Percentiles rank a stretch among this genome's conserved stretches.
These are phyloP conservation scores for Alternaria sp. DNA, from an alignment of 2,329 filamentous ascomycete genomes.

Conservation along the genomic window DNA sequence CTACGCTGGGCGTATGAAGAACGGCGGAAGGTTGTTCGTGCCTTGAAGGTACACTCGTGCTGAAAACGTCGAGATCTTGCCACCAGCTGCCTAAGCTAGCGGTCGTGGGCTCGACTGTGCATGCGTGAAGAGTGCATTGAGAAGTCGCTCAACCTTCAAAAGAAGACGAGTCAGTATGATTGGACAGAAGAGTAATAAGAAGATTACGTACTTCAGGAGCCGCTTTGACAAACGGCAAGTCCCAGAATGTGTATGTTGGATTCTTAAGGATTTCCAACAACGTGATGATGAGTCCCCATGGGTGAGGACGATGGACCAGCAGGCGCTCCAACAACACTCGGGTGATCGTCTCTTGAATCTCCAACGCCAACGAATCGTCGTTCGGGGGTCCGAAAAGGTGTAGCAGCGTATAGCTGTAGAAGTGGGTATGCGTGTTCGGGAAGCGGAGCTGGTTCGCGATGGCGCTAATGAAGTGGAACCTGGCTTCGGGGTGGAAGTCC, in stretches of 20 bases:
- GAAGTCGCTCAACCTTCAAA: conserved; percentile 53
- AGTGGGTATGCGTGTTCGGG: conserved; percentile 88
- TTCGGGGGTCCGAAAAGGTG: conserved; percentile 72
- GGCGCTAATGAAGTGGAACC: conserved; percentile 83
- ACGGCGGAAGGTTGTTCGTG: conserved; percentile 32
- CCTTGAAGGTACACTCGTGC: conserved; percentile 19
- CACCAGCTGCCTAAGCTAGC: conserved; percentile 31
- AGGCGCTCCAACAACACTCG: conserved; percentile 87
- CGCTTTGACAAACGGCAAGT: conserved; percentile 88
- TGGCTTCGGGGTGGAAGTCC: conserved; percentile 75
- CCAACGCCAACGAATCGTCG: conserved; percentile 70
- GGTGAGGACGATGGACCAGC: conserved; percentile 88
- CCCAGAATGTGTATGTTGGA: conserved; percentile 88
- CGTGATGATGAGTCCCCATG: conserved; percentile 91
- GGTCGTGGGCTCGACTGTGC: conserved; percentile 56
- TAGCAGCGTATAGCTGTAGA: conserved; percentile 85
- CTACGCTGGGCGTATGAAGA: conserved; percentile 44
- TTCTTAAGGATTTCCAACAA: conserved; percentile 91
- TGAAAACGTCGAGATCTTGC: conserved; percentile 13
- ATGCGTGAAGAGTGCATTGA: conserved; percentile 55
- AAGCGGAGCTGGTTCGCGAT: conserved; percentile 92
- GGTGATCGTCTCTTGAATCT: conserved; percentile 90
- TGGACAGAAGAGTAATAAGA: conserved; percentile 7
- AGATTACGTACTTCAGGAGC: conserved; percentile 70
- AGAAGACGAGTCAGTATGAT: conserved; percentile 20